These are phyloP conservation scores for Solanum aculeatissimum DNA, from an alignment of 305 asterid genomes.

Conservation along the genomic window DNA sequence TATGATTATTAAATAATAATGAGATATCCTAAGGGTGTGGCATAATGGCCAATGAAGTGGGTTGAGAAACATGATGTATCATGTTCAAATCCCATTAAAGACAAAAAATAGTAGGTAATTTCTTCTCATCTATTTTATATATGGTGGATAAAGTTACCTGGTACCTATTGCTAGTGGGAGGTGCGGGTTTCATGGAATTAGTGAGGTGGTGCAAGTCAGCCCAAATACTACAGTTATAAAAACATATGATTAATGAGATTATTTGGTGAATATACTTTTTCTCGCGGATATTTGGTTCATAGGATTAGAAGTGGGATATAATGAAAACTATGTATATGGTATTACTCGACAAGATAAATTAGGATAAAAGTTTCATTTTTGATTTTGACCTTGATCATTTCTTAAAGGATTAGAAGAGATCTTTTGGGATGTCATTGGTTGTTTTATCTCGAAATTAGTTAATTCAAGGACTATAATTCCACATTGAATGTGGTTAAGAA, in stretches of 20 bases:
- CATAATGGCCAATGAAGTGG: neutral
- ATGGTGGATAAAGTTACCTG: neutral
- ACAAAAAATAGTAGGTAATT: neutral
- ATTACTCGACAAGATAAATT: neutral
- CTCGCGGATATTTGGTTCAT: neutral
- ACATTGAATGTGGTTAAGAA: neutral
- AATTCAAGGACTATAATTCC: neutral
- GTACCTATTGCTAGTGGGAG: neutral
- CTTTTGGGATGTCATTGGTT: neutral
- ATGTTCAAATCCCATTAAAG: neutral
- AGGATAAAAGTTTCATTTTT: neutral
- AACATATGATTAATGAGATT: neutral
- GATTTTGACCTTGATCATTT: neutral
- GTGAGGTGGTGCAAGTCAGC: neutral
- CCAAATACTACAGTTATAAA: neutral
- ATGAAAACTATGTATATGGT: neutral
- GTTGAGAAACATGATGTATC: neutral
- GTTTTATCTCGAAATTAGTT: neutral
- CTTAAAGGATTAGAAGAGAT: neutral
- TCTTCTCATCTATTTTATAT: neutral
- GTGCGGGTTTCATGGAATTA: neutral
- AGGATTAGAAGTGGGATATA: neutral
- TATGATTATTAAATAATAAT: neutral
- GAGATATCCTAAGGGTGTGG: neutral
- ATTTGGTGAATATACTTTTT: neutral